Conservation (phyloP, 1,284 basidiomycete species). For the Phaffia rhodozyma region DNA sequence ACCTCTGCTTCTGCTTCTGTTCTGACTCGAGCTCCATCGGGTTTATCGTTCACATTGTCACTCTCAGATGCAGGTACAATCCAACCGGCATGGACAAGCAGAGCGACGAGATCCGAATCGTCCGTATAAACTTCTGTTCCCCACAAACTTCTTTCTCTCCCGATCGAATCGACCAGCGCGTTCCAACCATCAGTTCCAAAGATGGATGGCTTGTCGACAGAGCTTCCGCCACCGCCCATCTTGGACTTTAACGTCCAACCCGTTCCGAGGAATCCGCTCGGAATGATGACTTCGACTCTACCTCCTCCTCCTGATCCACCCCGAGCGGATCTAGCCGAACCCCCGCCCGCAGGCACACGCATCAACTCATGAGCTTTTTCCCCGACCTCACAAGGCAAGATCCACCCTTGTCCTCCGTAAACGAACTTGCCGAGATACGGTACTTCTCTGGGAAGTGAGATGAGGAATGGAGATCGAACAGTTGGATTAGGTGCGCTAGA, state of each 20-base stretch:
- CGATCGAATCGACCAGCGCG: not conserved
- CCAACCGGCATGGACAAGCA: constrained; percentile 45
- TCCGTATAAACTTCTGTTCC: constrained; percentile 50
- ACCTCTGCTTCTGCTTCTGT: constrained; percentile 15
- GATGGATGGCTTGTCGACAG: not conserved
- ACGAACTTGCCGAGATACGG: constrained; percentile 13
- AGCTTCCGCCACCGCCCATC: not conserved
- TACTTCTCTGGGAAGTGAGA: not conserved
- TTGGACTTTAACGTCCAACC: constrained; percentile 9
- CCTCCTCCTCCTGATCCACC: constrained; percentile 8
- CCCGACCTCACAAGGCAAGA: constrained; percentile 13
- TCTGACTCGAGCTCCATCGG: constrained; percentile 1
- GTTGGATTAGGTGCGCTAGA: constrained; percentile 10
- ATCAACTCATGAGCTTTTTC: not conserved
- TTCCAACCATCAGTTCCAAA: constrained; percentile 7
- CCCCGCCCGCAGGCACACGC: not conserved
- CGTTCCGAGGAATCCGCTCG: constrained; percentile 2
- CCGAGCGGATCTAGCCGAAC: not conserved
- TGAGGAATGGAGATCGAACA: constrained; percentile 11
- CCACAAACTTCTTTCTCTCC: constrained; percentile 37
- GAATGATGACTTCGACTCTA: constrained; percentile 12
- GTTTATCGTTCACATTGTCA: too few relatives aligned
- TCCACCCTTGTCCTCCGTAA: constrained; percentile 11
- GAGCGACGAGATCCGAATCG: constrained; percentile 43
- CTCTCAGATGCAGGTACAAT: constrained; percentile 27